Conservation (phyloP, 2,329 filamentous ascomycete genomes). For the Epichloe coenophiala region DNA sequence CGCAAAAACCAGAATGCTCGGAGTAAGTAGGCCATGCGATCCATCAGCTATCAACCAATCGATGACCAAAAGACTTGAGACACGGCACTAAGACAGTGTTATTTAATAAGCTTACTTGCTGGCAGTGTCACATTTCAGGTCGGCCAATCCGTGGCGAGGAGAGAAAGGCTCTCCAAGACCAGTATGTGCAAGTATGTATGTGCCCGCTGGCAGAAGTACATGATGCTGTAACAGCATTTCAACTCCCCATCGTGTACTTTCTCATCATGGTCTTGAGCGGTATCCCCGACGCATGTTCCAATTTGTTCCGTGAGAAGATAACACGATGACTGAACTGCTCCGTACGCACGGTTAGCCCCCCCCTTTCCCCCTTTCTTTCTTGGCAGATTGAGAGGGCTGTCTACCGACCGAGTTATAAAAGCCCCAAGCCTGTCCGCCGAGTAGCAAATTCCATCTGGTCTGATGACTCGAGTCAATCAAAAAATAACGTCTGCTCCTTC, state of each 20-base stretch:
- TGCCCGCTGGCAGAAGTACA: neutral
- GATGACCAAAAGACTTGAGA: neutral
- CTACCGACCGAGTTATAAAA: neutral
- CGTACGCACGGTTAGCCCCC: neutral
- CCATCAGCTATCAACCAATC: neutral
- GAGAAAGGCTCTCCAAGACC: neutral
- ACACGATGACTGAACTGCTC: neutral
- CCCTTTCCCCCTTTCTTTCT: neutral
- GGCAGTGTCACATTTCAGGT: neutral
- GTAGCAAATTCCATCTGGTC: neutral
- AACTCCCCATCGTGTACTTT: neutral
- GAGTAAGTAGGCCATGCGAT: constrained; percentile 3
- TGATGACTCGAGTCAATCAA: neutral
- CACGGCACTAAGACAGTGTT: neutral
- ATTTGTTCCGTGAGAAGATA: neutral
- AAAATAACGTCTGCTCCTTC: neutral
- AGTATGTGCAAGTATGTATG: neutral
- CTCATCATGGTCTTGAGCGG: neutral
- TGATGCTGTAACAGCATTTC: neutral
- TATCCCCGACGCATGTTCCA: neutral
- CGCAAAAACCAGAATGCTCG: constrained; percentile 1
- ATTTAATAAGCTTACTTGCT: constrained; percentile 5
- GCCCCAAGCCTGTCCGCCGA: neutral
- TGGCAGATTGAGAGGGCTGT: neutral
- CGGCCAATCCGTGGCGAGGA: neutral